phyloP scores from a whole-genome alignment of 2,329 filamentous ascomycete genomes.

The Mycosphaerella sp. region DNA sequence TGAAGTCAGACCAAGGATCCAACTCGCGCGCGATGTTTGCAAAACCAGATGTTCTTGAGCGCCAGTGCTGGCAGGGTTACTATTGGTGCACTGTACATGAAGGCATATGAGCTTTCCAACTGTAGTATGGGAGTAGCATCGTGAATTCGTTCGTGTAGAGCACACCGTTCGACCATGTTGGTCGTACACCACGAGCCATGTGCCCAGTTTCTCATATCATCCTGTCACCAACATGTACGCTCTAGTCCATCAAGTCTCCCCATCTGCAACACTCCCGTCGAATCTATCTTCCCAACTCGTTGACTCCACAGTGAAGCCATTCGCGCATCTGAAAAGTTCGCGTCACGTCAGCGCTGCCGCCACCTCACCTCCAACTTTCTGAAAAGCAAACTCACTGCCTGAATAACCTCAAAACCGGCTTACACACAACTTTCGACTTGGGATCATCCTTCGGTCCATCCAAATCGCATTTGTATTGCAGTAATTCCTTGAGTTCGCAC shows the following conservation, averaged over 20 bases:
- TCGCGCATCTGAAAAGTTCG: constrained; percentile 40
- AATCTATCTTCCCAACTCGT: constrained; percentile 52
- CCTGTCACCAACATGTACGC: not conserved
- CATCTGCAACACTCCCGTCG: constrained; percentile 15
- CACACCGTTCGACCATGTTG: not conserved
- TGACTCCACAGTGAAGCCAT: constrained; percentile 55
- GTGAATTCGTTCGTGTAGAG: not conserved
- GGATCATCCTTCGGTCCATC: constrained; percentile 39
- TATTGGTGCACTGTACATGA: not conserved
- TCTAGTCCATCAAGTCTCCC: not conserved
- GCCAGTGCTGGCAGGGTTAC: constrained; percentile 9
- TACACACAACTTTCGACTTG: constrained; percentile 45
- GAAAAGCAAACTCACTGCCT: constrained; percentile 45
- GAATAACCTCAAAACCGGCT: constrained; percentile 54
- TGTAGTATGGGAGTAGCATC: not conserved
- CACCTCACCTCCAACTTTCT: not conserved
- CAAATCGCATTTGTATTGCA: constrained; percentile 58
- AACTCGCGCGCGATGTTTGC: no score
- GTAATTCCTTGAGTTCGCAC: constrained; percentile 54
- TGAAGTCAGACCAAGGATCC: no score
- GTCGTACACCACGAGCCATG: not conserved
- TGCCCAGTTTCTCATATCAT: not conserved
- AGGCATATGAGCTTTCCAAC: not conserved
- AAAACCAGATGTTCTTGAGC: not conserved
- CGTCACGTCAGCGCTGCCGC: not conserved